Percentiles rank a stretch among this genome's conserved stretches.
phyloP scores from a whole-genome alignment of 2,329 filamentous ascomycete genomes.

The Ascochyta koolunga region DNA sequence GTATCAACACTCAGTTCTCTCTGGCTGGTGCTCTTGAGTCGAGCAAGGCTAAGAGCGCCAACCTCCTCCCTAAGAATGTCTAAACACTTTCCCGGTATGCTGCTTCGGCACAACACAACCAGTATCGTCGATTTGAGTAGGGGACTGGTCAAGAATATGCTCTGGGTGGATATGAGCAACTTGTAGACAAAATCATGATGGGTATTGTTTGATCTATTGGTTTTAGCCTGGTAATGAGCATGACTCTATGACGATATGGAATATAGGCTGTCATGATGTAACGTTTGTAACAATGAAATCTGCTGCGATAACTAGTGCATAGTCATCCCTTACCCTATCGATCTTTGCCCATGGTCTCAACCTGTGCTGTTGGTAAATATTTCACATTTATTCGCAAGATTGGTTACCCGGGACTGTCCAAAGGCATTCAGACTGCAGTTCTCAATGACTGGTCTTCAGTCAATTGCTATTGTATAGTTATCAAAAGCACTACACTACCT shows the following conservation, averaged over 20 bases:
- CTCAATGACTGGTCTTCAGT: neutral
- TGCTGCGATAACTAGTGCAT: neutral
- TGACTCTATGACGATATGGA: conserved; percentile 13
- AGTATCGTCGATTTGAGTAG: neutral
- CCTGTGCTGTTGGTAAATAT: no score
- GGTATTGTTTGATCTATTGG: neutral
- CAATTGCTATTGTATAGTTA: neutral
- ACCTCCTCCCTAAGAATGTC: conserved; percentile 17
- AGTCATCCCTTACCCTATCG: neutral
- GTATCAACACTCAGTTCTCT: conserved; percentile 71
- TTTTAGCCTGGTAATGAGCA: conserved; percentile 1
- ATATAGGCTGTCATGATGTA: conserved; percentile 10
- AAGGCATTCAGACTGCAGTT: neutral
- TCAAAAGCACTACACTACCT: neutral
- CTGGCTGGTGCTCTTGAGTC: conserved; percentile 69
- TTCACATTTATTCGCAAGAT: no score
- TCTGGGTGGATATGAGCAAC: neutral
- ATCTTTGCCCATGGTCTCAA: neutral
- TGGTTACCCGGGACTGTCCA: no score
- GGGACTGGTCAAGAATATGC: neutral
- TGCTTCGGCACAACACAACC: neutral
- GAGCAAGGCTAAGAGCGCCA: conserved; percentile 46
- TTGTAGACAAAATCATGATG: conserved; percentile 4
- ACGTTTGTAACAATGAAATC: conserved; percentile 10
- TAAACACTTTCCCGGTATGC: neutral